These are phyloP conservation scores for Penicillium paneum DNA, from an alignment of 2,329 filamentous ascomycete species.

Conservation along the genomic window DNA sequence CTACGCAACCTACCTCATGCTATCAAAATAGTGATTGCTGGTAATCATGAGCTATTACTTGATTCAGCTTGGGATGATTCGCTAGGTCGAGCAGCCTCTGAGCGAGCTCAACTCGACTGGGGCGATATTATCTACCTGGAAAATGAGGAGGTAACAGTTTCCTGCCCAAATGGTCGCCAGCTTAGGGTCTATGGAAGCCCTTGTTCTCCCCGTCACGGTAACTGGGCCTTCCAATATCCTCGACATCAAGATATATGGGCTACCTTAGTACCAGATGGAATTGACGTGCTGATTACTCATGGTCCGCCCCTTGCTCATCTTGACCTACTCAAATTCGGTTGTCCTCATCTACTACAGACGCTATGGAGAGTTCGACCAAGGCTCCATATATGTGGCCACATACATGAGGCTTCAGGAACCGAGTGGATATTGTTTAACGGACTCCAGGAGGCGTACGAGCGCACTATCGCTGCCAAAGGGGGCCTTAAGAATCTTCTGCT, in stretches of 20 bases:
- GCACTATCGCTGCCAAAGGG: constrained; percentile 13
- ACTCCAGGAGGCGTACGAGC: constrained; percentile 19
- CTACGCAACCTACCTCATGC: constrained; percentile 64
- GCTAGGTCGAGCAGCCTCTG: constrained; percentile 35
- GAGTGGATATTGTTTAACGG: constrained; percentile 17
- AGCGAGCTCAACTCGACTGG: constrained; percentile 57
- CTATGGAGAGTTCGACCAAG: constrained; percentile 33
- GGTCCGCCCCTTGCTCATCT: constrained; percentile 69
- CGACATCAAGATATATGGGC: constrained; percentile 62
- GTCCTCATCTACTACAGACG: constrained; percentile 62
- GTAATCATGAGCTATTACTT: constrained; percentile 82
- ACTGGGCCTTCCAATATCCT: constrained; percentile 73
- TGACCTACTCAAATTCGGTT: constrained; percentile 53
- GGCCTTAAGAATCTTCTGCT: constrained; percentile 16
- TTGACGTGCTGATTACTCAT: constrained; percentile 75
- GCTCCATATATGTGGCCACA: constrained; percentile 19
- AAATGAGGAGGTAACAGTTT: constrained; percentile 58
- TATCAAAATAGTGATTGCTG: constrained; percentile 74
- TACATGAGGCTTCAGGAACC: constrained; percentile 18
- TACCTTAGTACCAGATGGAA: constrained; percentile 62
- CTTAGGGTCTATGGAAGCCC: constrained; percentile 73
- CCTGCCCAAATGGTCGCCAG: constrained; percentile 54
- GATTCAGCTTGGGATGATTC: constrained; percentile 53
- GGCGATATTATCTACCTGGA: constrained; percentile 69
- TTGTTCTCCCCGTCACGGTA: constrained; percentile 63